Conservation (phyloP, 106 monocot genomes). For the Dendrobium nobile region DNA sequence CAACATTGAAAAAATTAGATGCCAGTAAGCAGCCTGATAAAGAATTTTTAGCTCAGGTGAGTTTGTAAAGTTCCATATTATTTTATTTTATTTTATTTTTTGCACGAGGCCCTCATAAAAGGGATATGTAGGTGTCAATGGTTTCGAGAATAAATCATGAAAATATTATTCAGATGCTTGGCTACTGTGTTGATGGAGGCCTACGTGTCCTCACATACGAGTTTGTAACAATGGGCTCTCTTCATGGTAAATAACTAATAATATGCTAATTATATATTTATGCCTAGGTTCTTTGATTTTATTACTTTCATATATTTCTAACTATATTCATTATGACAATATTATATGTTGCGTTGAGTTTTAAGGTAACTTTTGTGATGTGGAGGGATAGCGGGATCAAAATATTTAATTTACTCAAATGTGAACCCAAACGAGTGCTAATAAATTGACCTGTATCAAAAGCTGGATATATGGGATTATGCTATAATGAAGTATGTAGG, state of each 20-base stretch:
- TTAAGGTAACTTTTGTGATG: too few species aligned
- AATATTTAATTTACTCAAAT: too few species aligned
- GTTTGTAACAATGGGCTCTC: conserved; percentile 19
- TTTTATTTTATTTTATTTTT: neutral
- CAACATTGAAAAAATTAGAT: conserved; percentile 56
- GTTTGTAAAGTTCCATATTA: neutral
- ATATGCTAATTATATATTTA: neutral
- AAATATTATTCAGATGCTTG: conserved; percentile 15
- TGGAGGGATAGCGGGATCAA: too few species aligned
- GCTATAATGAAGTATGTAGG: too few species aligned
- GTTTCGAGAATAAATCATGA: conserved; percentile 19
- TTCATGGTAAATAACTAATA: conserved; percentile 14
- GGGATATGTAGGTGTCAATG: conserved; percentile 19
- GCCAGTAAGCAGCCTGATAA: conserved; percentile 60
- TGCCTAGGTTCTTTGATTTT: neutral
- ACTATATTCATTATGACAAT: too few species aligned
- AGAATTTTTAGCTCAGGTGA: conserved; percentile 48
- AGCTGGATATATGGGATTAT: too few species aligned
- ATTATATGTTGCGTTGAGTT: too few species aligned
- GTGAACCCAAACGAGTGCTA: too few species aligned
- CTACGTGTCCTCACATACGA: conserved; percentile 20
- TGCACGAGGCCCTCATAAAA: conserved; percentile 8
- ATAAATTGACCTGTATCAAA: too few species aligned
- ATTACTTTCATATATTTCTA: too few species aligned
- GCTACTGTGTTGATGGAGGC: conserved; percentile 19